Evolutionary conservation across 139 green algal genomes (phyloP), one percentile per base, ranked within the genome.

Genomic region (Pseudopediastrum boryanum): DNA sequence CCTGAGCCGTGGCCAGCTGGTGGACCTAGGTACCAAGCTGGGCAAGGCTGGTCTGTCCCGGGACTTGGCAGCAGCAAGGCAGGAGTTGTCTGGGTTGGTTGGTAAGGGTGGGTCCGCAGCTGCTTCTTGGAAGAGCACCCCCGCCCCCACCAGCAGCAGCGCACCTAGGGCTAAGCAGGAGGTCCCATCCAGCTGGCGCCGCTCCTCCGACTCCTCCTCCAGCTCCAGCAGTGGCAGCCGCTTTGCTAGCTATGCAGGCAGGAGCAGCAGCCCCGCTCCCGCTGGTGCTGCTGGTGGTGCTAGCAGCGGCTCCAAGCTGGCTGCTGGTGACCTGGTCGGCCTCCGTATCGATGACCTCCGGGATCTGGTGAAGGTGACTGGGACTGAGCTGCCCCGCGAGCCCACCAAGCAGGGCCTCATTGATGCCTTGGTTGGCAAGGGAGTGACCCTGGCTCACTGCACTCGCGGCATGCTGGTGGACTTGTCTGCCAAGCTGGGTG

Each of bases 401-500:
- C 44, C 71, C 35, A 78, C 71, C 50, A 78, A 78, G 71, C 54
- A 78, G 10, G 71, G 71, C 23, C 54, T 78, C 27, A 78, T 78
- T 56, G 36, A 19, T 4, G 71, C 54, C 41, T 41, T 78, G 71
- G 71, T 78, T 54, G 25, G 54, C 54, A 78, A 78, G 71, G 71
- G 71, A 36, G 71, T 78, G 38, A 48, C 38, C 56, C 56, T 78
- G n/a, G 51, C 68, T 36, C 39, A 78, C 33, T 46, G 35, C 39
- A 78, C 71, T 31, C 71, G 71, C 29, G 71, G 71, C 61, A 78
- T 78, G 71, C 54, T 78, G 33, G 71, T 78, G 38, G 71, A 69
- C 54, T 41, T 78, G 54, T 35, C 71, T 41, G 69, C 71, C 54
- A 78, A 78, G 56, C 54, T 78, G 71, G 71, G 71, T 16, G 54